These are phyloP conservation scores for Aspergillus ibericus DNA, from an alignment of 2,329 filamentous ascomycete genomes.

Conservation along the genomic window DNA sequence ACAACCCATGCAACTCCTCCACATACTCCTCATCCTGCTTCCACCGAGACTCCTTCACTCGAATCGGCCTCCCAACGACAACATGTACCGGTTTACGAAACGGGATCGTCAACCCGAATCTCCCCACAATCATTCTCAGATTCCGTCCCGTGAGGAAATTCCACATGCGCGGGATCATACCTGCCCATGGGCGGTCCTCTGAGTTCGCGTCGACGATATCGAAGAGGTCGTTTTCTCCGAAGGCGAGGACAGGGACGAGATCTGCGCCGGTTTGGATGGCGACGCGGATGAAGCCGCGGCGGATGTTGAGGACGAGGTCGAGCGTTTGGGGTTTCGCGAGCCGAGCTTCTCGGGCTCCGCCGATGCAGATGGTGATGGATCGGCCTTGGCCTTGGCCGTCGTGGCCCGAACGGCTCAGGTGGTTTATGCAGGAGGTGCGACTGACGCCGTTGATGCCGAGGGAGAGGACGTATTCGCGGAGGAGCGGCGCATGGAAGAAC, in stretches of 20 bases:
- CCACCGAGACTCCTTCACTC: slow-evolving; percentile 53
- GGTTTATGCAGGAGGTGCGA: slow-evolving; percentile 76
- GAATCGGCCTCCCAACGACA: slow-evolving; percentile 74
- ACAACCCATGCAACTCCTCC: slow-evolving; percentile 11
- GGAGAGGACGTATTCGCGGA: slow-evolving; percentile 77
- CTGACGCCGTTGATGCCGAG: slow-evolving; percentile 78
- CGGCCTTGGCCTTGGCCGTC: slow-evolving; percentile 75
- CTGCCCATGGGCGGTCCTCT: neutral
- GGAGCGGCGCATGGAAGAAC: slow-evolving; percentile 81
- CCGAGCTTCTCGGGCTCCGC: slow-evolving; percentile 77
- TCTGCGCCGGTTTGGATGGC: slow-evolving; percentile 78
- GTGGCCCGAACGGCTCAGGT: slow-evolving; percentile 68
- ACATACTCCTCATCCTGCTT: slow-evolving; percentile 51
- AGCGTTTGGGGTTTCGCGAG: slow-evolving; percentile 72
- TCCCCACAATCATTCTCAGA: slow-evolving; percentile 68
- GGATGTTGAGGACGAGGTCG: slow-evolving; percentile 68
- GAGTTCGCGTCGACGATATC: slow-evolving; percentile 72
- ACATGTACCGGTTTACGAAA: slow-evolving; percentile 77
- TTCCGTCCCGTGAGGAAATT: neutral
- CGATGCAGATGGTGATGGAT: slow-evolving; percentile 82
- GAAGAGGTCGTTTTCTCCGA: slow-evolving; percentile 86
- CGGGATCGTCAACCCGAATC: slow-evolving; percentile 77
- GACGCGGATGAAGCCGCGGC: slow-evolving; percentile 84
- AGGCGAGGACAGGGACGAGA: slow-evolving; percentile 76
- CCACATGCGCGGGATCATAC: slow-evolving; percentile 45